A percentile compares a stretch with the other conserved stretches of the same genome.
Conservation (phyloP, 345 rosid species). For the Dimocarpus longan region DNA sequence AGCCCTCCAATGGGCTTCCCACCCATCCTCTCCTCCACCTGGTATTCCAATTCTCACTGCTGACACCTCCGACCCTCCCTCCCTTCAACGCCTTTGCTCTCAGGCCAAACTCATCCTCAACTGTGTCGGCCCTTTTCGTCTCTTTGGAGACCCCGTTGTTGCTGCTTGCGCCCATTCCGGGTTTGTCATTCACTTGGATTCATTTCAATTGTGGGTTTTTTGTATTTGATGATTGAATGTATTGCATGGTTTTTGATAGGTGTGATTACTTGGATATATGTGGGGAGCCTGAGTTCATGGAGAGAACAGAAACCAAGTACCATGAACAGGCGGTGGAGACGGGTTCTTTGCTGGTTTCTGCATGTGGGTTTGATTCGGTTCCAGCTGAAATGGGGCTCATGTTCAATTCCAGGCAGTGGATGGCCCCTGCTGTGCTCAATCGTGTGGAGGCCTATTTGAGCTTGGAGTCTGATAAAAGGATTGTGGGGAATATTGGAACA, state of each 20-base stretch:
- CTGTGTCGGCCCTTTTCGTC: conserved; percentile 88
- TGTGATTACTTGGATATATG: conserved; percentile 91
- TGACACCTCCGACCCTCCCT: conserved; percentile 68
- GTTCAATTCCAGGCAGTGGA: conserved; percentile 86
- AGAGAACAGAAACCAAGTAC: conserved; percentile 67
- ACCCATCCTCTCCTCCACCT: conserved; percentile 53
- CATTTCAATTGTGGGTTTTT: neutral
- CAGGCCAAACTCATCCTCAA: conserved; percentile 76
- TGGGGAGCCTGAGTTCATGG: conserved; percentile 97
- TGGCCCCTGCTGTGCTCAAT: conserved; percentile 63
- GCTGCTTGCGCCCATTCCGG: conserved; percentile 81
- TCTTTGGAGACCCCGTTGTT: conserved; percentile 76
- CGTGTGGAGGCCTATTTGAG: conserved; percentile 69
- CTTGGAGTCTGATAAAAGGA: conserved; percentile 71
- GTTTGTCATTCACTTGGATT: conserved; percentile 28
- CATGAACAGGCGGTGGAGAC: conserved; percentile 70
- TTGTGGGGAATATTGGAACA: conserved; percentile 80
- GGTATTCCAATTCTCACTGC: conserved; percentile 60
- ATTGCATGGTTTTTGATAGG: conserved; percentile 24
- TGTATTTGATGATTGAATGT: neutral
- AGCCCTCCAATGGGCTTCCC: conserved; percentile 78
- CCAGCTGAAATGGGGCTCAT: conserved; percentile 85
- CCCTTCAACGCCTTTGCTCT: conserved; percentile 67
- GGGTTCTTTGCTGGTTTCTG: conserved; percentile 79
- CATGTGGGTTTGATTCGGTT: conserved; percentile 89